Base-by-base conservation (phyloP, 1,139 yeast species). In the Suhomyces choctaworum region DNA sequence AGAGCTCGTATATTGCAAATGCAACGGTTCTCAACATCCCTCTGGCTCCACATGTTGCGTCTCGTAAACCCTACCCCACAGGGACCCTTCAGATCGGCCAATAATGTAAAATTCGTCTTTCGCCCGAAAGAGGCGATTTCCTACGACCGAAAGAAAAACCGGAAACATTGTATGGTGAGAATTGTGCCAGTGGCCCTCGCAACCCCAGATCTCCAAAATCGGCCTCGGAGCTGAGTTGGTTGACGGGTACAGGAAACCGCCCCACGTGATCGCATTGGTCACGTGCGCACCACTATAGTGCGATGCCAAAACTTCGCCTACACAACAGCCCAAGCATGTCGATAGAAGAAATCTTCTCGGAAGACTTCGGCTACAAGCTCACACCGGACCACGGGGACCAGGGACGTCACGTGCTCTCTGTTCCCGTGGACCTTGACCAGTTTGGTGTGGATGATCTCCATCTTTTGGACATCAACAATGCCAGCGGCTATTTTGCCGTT, bases 301-400 rank as follows among this genome's bases (percentile, higher is more conserved):
- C 20, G 20, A 17, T 17, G 20, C 8, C 5, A 13, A 31, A 29
- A 22, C 12, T 20, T 22, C 27, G 4, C 10, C 27, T 10, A n/a
- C 11, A 22, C 12, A 7, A 22, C 16, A 8, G n/a, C 16, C 25
- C 9, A 11, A 27, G 12, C 36, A 38, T 38, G 40, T 20, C 41
- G 16, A 8, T 58, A 14, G 57, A 51, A 21, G 70, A 65, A 48
- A 36, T 47, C 12, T 45, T 56, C 7, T 57, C 73, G 2, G 73
- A 70, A 45, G 65, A 62, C 46, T 56, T 66, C 36, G 74, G 73
- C 19, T 70, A 66, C 54, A 58, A 59, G 35, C 48, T 62, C 13
- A 48, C 54, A 7, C 32, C 41, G n/a, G 28, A 51, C 57, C 3
- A 45, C 41, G 4, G 55, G 50, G 12, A 27, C 17, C 53, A 51